Evolutionary conservation across 176 grass and related monocot species (phyloP).

Genomic region (Triticum monococcum): DNA sequence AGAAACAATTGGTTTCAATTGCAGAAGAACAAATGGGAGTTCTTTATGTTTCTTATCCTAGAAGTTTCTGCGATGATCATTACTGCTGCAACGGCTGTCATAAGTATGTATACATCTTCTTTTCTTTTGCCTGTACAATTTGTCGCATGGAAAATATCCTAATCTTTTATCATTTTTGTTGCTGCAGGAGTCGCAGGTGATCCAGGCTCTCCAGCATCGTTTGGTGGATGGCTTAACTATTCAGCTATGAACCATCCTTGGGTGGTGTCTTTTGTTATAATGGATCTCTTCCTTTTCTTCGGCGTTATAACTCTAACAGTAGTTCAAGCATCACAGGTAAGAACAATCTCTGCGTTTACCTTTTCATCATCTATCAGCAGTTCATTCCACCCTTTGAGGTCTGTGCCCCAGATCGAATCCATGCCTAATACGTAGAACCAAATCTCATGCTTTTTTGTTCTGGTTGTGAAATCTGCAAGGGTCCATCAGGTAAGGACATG

Average conservation of each 20-base stretch:
- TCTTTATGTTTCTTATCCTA: slow-evolving; percentile 89
- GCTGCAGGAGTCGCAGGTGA: slow-evolving; percentile 67
- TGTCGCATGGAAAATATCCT: neutral
- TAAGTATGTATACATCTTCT: slow-evolving; percentile 56
- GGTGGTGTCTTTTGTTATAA: slow-evolving; percentile 75
- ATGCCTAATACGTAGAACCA: neutral
- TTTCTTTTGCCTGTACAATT: slow-evolving; percentile 18
- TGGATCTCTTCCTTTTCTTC: slow-evolving; percentile 88
- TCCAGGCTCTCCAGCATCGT: slow-evolving; percentile 70
- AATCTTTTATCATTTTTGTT: slow-evolving; percentile 17
- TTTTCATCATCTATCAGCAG: neutral
- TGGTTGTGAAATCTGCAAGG: slow-evolving; percentile 6
- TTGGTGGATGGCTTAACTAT: slow-evolving; percentile 85
- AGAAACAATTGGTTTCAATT: slow-evolving; percentile 38
- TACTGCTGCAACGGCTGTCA: slow-evolving; percentile 72
- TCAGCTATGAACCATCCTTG: slow-evolving; percentile 76
- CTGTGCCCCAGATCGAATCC: neutral
- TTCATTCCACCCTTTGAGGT: neutral
- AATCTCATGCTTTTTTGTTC: slow-evolving; percentile 1
- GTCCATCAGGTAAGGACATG: neutral
- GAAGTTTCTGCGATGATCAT: slow-evolving; percentile 98
- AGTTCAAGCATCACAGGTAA: slow-evolving; percentile 95
- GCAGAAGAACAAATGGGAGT: slow-evolving; percentile 98
- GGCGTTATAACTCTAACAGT: slow-evolving; percentile 76
- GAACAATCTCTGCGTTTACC: neutral